These are phyloP conservation scores for Lactarius vividus DNA, from an alignment of 768 basidiomycete species.

Conservation along the genomic window DNA sequence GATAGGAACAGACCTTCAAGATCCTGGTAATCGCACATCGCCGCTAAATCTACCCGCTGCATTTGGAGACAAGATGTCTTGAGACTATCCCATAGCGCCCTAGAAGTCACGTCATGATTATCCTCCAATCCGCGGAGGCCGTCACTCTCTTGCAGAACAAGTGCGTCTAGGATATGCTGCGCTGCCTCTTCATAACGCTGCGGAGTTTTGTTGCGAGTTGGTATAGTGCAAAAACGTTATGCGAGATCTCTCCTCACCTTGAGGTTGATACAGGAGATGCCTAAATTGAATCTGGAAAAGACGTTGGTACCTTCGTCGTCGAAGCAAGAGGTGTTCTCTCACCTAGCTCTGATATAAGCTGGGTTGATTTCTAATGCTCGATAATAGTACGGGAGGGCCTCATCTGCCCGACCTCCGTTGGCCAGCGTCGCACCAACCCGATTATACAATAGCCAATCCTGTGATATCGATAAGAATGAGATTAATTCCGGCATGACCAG, in stretches of 20 bases:
- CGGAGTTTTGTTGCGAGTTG: background rate
- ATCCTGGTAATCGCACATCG: conserved; percentile 68
- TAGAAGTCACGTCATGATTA: conserved; percentile 69
- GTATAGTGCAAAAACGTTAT: conserved; percentile 21
- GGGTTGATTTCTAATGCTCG: conserved; percentile 86
- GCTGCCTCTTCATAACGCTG: conserved; percentile 87
- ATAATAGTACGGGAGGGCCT: conserved; percentile 86
- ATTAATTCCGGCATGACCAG: background rate
- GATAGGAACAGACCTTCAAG: conserved; percentile 50
- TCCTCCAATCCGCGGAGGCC: conserved; percentile 54
- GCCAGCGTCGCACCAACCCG: conserved; percentile 93
- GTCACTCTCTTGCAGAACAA: conserved; percentile 86
- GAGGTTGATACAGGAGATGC: conserved; percentile 89
- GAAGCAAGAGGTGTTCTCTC: conserved; percentile 23
- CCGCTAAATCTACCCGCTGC: conserved; percentile 72
- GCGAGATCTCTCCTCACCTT: conserved; percentile 45
- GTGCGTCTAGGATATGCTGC: conserved; percentile 82
- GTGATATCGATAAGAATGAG: conserved; percentile 1
- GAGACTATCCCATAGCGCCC: conserved; percentile 84
- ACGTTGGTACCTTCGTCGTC: background rate
- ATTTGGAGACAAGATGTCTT: conserved; percentile 80
- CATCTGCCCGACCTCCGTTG: conserved; percentile 74
- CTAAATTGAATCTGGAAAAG: conserved; percentile 75
- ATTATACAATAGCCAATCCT: conserved; percentile 94
- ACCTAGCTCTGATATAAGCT: conserved; percentile 86